Evolutionary conservation across 768 basidiomycete genomes (phyloP), one percentile per base, ranked within the genome.

Genomic region (Crucibulum laeve): DNA sequence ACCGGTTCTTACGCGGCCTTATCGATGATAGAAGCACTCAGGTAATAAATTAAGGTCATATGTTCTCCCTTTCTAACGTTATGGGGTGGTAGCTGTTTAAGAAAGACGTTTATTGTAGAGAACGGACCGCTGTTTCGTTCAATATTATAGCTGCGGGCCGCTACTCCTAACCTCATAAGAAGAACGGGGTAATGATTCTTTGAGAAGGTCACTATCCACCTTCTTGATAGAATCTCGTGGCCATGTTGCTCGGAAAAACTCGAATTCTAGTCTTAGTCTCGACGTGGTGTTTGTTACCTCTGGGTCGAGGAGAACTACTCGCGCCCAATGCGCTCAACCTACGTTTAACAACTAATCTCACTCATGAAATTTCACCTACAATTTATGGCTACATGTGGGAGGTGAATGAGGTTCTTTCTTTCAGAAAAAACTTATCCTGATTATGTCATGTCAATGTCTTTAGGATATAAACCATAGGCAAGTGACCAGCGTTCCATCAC

Each of bases 361-460:
- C 58, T 1, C 61, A 62, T 43, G 51, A 49, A 32, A 61, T 66
- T 34, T 57, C 63, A 10, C 42, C 56, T 13, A 65, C 63, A 2
- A 49, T 65, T 1, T 63, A 60, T 51, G 61, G 62, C 8, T 63
- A 60, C 38, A 64, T 63, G 63, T 68, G 63, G 63, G 63, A 63
- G 58, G 64, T 60, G 19, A 18, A 53, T 37, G 10, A 17, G 15
- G 19, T 38, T 15, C 17, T 19, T 15, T 24, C 19, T 28, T 7
- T n/a, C 18, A 17, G 15, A 33, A 4, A 35, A 41, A 21, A 17
- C 32, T 41, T 5, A 40, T 21, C 13, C n/a, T 1, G 28, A 18
- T 18, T 13, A 38, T 37, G 14, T 19, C n/a, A 4, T 15, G 19
- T 37, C 4, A 17, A 25, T n/a, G 37, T 38, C 39, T 14, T 23